Evolutionary conservation across 2,329 filamentous ascomycete species (phyloP), one percentile per base, ranked within the genome.

Genomic region (Xylaria polymorpha): DNA sequence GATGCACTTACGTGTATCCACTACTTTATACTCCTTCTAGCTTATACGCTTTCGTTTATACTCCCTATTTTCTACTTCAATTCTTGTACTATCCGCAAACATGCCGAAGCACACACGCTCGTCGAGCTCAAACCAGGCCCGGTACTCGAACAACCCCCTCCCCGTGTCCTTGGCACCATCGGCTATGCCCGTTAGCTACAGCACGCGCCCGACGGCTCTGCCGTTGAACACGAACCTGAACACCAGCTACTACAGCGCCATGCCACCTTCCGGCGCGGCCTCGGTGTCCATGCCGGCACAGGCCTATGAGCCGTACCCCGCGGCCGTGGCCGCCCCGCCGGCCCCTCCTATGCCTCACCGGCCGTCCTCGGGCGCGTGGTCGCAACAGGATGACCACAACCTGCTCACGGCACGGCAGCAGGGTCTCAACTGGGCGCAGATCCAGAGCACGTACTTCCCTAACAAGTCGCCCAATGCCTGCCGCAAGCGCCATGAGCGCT

Each of bases 401-500:
- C 87, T 97, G 51, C 84, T 95, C 71, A 82, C 84, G 51, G 92
- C 93, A 18, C 88, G 94, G 62, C 88, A 91, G 57, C 88, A 90
- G 75, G 92, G 92, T 29, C 86, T 94, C 78, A 95, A 94, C 81
- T 97, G 94, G 94, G 87, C 88, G 63, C 91, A 93, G 75, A 96
- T 97, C 77, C 90, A 94, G 75, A 85, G 85, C 70, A 88, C 86
- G 70, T 89, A 93, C 81, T 97, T 97, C 79, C 91, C 91, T 0
- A 85, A 82, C 78, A 97, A 97, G 83, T 89, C 88, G 9, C 83
- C 91, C 67, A 96, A 96, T 79, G 94, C 94, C 20, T 97, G 94
- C 81, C 92, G 94, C 72, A 97, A 97, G 83, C 89, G 94, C 64
- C 93, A 97, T 76, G 94, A 97, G 81, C 87, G 94, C 48, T 83